Base-by-base conservation (phyloP, 176 grass and related monocot genomes). In the Rhipidocladum racemiflorum region DNA sequence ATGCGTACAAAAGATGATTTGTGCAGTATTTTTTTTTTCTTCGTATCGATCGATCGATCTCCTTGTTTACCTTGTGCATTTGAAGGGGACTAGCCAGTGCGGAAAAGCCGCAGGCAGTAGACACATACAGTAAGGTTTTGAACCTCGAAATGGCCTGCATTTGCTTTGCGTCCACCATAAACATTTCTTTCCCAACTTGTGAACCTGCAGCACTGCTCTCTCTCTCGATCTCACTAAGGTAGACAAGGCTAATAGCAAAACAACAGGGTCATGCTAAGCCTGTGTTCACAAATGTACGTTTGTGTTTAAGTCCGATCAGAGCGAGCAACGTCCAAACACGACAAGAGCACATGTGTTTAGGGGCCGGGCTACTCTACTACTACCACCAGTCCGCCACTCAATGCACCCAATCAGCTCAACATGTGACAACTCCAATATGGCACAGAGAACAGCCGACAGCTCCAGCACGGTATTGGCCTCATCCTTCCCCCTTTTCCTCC, bases 391-490 rank as follows among this genome's bases (percentile, higher is more conserved):
- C n/a, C n/a, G n/a, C 74, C 61, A 87, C 71, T 91, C 68, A 82
- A 91, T 91, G 84, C 81, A 85, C 75, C 88, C 84, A 81, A 85
- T 87, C 84, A 88, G 64, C 85, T 87, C 76, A 79, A 92, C 94
- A 90, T 89, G 94, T 94, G 94, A 94, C 83, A 88, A 80, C 87
- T 88, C 89, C 85, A 90, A 94, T 88, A 72, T 84, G 86, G 89
- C 92, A 92, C 75, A 87, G 85, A 94, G 83, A 94, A 90, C 76
- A 97, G 92, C 89, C 87, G 87, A 97, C 91, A 97, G 80, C 42
- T 79, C 87, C 75, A 94, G 85, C 91, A 88, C 84, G 89, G 87
- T 78, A 79, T 83, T 97, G 91, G 91, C 89, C 77, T 87, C 84
- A 83, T 88, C 82, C 81, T 60, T 1, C 29, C 46, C 9, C 63